Evolutionary conservation across 2,329 filamentous ascomycete species (phyloP).

Genomic region (Ilyonectria robusta): DNA sequence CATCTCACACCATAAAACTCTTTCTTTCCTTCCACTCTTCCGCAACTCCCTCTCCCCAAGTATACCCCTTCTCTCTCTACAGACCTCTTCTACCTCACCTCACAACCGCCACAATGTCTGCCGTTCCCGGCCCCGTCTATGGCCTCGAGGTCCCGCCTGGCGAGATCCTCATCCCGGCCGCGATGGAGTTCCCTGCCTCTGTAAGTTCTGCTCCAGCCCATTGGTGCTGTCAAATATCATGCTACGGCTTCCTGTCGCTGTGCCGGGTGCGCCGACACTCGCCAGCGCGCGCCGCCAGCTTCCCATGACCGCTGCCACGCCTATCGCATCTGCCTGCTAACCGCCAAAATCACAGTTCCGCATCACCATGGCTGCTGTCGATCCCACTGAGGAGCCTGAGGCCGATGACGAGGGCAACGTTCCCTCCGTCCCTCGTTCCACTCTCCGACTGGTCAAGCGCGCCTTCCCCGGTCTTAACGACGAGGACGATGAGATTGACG

Average conservation of each 20-base stretch:
- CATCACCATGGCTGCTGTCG: slow-evolving; percentile 98
- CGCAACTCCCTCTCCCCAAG: not conserved
- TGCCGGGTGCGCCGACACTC: slow-evolving; percentile 13
- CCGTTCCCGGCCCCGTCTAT: slow-evolving; percentile 84
- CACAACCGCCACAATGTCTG: slow-evolving; percentile 64
- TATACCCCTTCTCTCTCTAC: slow-evolving; percentile 17
- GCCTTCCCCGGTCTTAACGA: slow-evolving; percentile 70
- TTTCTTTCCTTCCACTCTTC: slow-evolving; percentile 21
- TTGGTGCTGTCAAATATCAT: not conserved
- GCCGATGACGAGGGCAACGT: slow-evolving; percentile 74
- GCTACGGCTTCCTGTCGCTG: not conserved
- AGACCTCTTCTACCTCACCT: slow-evolving; percentile 16
- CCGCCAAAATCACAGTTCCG: slow-evolving; percentile 77
- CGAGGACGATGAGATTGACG: slow-evolving; percentile 76
- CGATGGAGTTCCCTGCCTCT: slow-evolving; percentile 84
- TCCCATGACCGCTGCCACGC: not conserved
- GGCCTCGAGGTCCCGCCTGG: slow-evolving; percentile 92
- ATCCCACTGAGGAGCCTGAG: slow-evolving; percentile 84
- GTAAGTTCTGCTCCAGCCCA: slow-evolving; percentile 67
- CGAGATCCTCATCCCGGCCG: slow-evolving; percentile 84
- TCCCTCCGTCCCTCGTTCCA: slow-evolving; percentile 79
- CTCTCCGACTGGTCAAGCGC: slow-evolving; percentile 90
- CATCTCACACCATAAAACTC: slow-evolving; percentile 28
- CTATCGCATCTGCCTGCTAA: slow-evolving; percentile 28
- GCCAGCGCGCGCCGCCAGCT: slow-evolving; percentile 2